Evolutionary conservation across 306 rosid species (phyloP), one percentile per base, ranked within the genome.

Genomic region (Lagenaria siceraria): DNA sequence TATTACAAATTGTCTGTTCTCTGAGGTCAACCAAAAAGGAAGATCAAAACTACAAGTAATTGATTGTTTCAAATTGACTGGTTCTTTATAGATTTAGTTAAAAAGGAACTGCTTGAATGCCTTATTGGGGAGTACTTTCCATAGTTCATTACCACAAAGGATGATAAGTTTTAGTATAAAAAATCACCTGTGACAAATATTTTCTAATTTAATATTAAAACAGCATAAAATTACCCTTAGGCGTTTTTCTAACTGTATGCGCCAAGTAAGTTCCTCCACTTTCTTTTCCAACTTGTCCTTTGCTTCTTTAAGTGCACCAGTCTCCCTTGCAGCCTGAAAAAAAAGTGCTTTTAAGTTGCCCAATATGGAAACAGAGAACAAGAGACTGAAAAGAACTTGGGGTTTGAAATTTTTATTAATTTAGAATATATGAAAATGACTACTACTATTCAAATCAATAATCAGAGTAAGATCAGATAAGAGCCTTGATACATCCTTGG

Each of bases 181-280:
- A 29, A 25, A 29, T 27, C 19, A 72, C 17, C 56, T 25, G 75
- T 22, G n/a, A 69, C 29, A 42, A 43, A 22, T 43, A 43, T 70
- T 25, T 48, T 46, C 9, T 3, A 72, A 15, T 15, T 8, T 27
- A 72, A 48, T 72, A 5, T 72, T 29, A 25, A 46, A 24, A 29
- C 24, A 27, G 3, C 66, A 83, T 78, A 78, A 70, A 71, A 52
- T 85, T 88, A 95, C 99, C 82, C 99, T 90, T 74, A 96, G 82
- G 70, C 99, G 89, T 91, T 96, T 96, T 85, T 96, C 99, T 55
- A 96, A 85, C 82, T 96, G 99, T 85, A 96, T 85, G 77, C 99
- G 99, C 97, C 97, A 96, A 49, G 99, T 92, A 78, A 96, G 99
- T 80, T 96, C 99, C 85, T 96, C 99, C 82, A 96, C 99, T 54